Evolutionary conservation across 1,139 yeast genomes (phyloP), one percentile per base, ranked within the genome.

Genomic region (Sporopachydermia cereana): DNA sequence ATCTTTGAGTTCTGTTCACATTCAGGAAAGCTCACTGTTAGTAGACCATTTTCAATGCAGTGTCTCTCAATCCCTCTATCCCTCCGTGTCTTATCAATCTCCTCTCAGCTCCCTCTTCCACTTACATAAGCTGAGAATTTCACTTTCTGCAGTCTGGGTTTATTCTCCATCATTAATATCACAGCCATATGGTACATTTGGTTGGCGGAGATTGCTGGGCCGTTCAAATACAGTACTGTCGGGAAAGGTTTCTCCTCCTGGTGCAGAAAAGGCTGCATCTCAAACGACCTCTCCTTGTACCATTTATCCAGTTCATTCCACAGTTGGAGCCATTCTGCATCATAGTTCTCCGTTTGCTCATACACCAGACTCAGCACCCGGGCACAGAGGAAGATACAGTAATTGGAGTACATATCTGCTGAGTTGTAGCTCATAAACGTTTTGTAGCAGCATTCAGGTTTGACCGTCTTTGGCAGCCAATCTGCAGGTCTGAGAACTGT

Each of bases 371-470:
- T 59, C 47, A 66, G 47, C 3, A 65, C 69, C 34, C 69, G 51
- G 1, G 69, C 58, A 36, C 66, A 59, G 24, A 68, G 49, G 45
- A 56, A 66, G 1, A 67, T 67, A 52, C 64, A 61, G 47, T 66
- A 67, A 50, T 67, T 67, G 3, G 70, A 67, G 50, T 65, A 67
- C 68, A 64, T 64, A 46, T 66, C 71, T 45, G 57, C 56, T 30
- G 55, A 53, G 3, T 51, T 47, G 5, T 52, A 54, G 20, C 49
- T 49, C 21, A 27, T 41, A 45, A 63, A 63, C 20, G 60, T 43
- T 21, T 49, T 48, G 23, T 50, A 52, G 43, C 62, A 63, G 16
- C 55, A 57, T 43, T 54, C 50, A 21, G 58, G 45, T 3, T 55
- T 47, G n/a, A 45, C 46, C 22, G 58, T 59, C 9, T 48, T 50